Conservation (phyloP, 306 rosid genomes). For the Medicago lupulina region DNA sequence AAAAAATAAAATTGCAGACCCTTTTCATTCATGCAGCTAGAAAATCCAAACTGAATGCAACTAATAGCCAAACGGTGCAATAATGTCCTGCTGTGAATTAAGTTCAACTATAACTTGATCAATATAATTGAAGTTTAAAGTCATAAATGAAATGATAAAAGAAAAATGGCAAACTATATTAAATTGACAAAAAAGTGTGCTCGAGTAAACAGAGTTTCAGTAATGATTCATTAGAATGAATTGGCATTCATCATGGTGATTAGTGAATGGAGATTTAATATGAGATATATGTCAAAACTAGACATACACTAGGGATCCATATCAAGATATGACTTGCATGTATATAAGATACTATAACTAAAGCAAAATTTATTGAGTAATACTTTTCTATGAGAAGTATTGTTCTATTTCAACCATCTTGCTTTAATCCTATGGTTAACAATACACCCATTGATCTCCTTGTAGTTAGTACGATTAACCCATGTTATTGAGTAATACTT, state of each 20-base stretch:
- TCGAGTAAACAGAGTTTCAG: neutral
- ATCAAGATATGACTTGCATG: neutral
- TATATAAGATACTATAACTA: neutral
- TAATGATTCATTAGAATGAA: neutral
- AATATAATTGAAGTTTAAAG: neutral
- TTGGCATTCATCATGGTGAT: neutral
- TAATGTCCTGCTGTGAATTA: neutral
- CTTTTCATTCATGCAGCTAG: conserved; percentile 16
- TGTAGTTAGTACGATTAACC: neutral
- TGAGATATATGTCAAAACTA: neutral
- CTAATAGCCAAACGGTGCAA: neutral
- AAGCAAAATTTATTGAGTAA: no score
- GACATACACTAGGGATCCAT: neutral
- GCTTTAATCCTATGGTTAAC: neutral
- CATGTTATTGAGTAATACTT: neutral
- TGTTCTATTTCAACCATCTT: conserved; percentile 4
- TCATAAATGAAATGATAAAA: neutral
- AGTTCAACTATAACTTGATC: neutral
- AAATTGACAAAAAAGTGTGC: no score
- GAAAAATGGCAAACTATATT: neutral
- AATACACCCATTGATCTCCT: neutral
- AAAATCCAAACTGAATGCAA: conserved; percentile 1
- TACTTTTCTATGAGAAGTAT: neutral
- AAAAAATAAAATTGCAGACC: conserved; percentile 1
- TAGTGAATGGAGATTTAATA: neutral